Evolutionary conservation across 352 stramenopile species (phyloP), one percentile per base, ranked within the genome.

Genomic region (Phytopythium cucurbitacearum): DNA sequence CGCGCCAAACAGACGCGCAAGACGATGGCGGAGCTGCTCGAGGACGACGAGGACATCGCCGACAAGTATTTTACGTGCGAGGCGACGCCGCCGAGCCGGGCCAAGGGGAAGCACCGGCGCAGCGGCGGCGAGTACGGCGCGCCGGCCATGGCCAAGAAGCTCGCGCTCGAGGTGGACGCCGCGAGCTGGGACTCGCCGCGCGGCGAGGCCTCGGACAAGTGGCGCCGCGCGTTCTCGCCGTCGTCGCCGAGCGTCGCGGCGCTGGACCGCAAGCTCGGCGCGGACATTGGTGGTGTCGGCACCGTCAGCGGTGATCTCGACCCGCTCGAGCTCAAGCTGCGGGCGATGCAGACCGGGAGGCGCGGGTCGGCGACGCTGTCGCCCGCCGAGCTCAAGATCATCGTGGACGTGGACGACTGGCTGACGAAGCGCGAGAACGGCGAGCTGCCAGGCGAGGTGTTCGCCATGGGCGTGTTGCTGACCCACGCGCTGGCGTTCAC

Each of bases 401-500:
- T 53, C 15, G 36, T 53, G 8, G 48, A 53, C 13, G 8, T 13
- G 12, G 36, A 45, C 12, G 15, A 16, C 4, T 49, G 44, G 44
- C 28, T 13, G 1, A 7, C 5, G 28, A 49, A 38, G 44, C 12
- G 32, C 2, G 9, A 13, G 6, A 11, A 15, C 5, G 43, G 43
- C 21, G 44, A 49, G 16, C 38, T 28, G 16, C 37, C 15, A 7
- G 5, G 15, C 4, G n/a, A 5, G 40, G 37, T 37, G 40, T 78
- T 72, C 44, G 51, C 56, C 45, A 73, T 76, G 47, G 64, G 34
- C 38, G 51, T 59, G 16, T 41, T 44, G 0, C 60, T 78, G 62
- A 65, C 75, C 4, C 78, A 85, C 43, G 45, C 60, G 15, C 45
- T 82, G n/a, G 45, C 85, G 33, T 87, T 88, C 48, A 53, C 67